Base-by-base conservation (phyloP, 2,329 filamentous ascomycete species). In the Pseudogymnoascus sp. region DNA sequence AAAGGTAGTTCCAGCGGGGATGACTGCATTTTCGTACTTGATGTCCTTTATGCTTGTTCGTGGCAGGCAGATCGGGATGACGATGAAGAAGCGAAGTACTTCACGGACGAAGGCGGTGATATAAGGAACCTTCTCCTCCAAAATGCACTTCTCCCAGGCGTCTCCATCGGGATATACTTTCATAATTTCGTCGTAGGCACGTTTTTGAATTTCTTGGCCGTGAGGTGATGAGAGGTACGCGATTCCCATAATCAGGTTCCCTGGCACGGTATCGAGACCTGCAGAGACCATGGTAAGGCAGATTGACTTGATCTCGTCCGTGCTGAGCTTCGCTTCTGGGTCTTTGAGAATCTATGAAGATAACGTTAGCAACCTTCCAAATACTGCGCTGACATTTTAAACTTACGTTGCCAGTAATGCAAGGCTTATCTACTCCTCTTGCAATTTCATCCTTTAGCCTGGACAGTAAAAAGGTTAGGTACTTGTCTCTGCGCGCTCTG, bases 201-300 rank as follows among this genome's bases (percentile, higher is more conserved):
- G 85, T 62, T 81, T 75, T 74, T 95, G 90, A 65, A 93, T 87
- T 2, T 81, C 78, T 68, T 89, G 87, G 13, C 90, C 89, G 10
- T 86, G 78, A 0, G 81, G 74, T 0, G 84, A 86, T n/a, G 87
- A 83, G 2, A 95, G 81, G 68, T 89, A 90, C 2, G 88, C 90
- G 50, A 93, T 84, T 11, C 87, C 86, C 87, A 91, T 91, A 70
- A 91, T 87, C 8, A 93, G 76, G 66, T 92, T 93, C 10, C 86
- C 88, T 0, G 90, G 88, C 1, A 95, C 87, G 0, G 90, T 95
- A 72, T 95, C 90, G 14, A 93, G 82, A 16, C 90, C 90, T 0
- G 89, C 90, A 1, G 87, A 89, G 0, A 93, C 87, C 84, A 93
- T 92, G 24, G 89, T 91, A 24, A 95, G 76, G 72, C 90, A 91